Evolutionary conservation across 108 stramenopile species (phyloP).

Genomic region (Cyclostephanos tholiformis): DNA sequence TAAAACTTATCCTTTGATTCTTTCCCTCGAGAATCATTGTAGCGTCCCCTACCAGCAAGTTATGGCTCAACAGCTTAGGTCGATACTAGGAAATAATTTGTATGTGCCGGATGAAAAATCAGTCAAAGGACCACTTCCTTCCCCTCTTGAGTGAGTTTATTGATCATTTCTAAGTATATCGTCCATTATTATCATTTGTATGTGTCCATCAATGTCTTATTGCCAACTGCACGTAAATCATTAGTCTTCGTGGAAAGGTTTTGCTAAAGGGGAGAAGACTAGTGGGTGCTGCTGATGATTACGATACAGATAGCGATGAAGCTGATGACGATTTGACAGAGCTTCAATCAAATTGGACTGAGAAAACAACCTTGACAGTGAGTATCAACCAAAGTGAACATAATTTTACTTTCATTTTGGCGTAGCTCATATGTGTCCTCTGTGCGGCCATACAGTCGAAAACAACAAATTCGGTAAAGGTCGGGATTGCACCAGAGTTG

Average conservation of each 20-base stretch:
- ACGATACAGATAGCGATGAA: slow-evolving; percentile 51
- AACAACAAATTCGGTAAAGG: slow-evolving; percentile 40
- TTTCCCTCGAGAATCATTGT: slow-evolving; percentile 98
- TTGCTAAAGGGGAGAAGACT: slow-evolving; percentile 85
- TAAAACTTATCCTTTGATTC: slow-evolving; percentile 87
- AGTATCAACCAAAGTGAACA: slow-evolving; percentile 13
- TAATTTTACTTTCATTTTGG: not conserved
- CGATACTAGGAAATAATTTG: slow-evolving; percentile 73
- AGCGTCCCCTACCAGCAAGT: slow-evolving; percentile 76
- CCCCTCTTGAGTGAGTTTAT: slow-evolving; percentile 57
- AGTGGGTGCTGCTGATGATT: slow-evolving; percentile 32
- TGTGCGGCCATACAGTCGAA: slow-evolving; percentile 12
- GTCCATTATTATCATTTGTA: not conserved
- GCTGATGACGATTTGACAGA: slow-evolving; percentile 53
- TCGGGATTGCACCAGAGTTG: slow-evolving; percentile 58
- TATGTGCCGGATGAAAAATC: slow-evolving; percentile 74
- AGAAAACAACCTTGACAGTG: slow-evolving; percentile 27
- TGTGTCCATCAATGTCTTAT: slow-evolving; percentile 45
- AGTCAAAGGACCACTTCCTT: slow-evolving; percentile 60
- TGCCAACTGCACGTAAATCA: slow-evolving; percentile 38
- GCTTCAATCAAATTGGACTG: slow-evolving; percentile 32
- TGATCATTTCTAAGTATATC: not conserved
- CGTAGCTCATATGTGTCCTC: not conserved
- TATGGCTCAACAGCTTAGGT: slow-evolving; percentile 77
- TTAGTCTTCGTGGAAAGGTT: slow-evolving; percentile 71